A percentile compares a stretch with the other conserved stretches of the same genome.
Conservation (phyloP, 352 stramenopile species). For the Discostella stelligera region DNA sequence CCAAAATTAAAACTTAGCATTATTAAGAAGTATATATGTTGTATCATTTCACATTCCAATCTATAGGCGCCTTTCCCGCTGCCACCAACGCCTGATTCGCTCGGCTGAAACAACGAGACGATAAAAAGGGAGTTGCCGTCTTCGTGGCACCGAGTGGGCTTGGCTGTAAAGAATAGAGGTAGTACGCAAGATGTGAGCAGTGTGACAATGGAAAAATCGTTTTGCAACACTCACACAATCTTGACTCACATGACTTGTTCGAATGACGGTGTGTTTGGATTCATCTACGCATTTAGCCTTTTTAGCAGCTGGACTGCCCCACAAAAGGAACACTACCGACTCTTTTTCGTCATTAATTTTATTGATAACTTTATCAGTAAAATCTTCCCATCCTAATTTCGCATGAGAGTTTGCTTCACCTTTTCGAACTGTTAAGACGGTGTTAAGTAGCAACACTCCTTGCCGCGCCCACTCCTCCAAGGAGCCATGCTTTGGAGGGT, state of each 20-base stretch:
- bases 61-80: slow-evolving; percentile 64
- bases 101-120: slow-evolving; percentile 86
- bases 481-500: slow-evolving; percentile 87
- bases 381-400: slow-evolving; percentile 94
- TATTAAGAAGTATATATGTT: background rate
- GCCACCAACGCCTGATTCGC: slow-evolving; percentile 68
- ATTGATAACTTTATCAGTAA: slow-evolving; percentile 91
- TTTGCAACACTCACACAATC: background rate
- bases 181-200: slow-evolving; percentile 48
- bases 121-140: slow-evolving; percentile 93
- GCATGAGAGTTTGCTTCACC: slow-evolving; percentile 93
- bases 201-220: slow-evolving; percentile 40
- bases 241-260: slow-evolving; percentile 73
- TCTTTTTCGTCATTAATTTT: slow-evolving; percentile 55
- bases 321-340: slow-evolving; percentile 96
- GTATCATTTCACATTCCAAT: slow-evolving; percentile 74
- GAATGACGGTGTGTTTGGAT: slow-evolving; percentile 60
- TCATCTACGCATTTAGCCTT: slow-evolving; percentile 62
- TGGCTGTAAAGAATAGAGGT: slow-evolving; percentile 45
- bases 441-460: slow-evolving; percentile 97
- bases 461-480: slow-evolving; percentile 91
- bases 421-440: slow-evolving; percentile 92
- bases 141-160: slow-evolving; percentile 95
- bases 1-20: background rate
- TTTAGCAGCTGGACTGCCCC: slow-evolving; percentile 93